Evolutionary conservation across 192 early-diverging fungal genomes (phyloP), one percentile per base, ranked within the genome.

Genomic region (Anaeromyces robustus): DNA sequence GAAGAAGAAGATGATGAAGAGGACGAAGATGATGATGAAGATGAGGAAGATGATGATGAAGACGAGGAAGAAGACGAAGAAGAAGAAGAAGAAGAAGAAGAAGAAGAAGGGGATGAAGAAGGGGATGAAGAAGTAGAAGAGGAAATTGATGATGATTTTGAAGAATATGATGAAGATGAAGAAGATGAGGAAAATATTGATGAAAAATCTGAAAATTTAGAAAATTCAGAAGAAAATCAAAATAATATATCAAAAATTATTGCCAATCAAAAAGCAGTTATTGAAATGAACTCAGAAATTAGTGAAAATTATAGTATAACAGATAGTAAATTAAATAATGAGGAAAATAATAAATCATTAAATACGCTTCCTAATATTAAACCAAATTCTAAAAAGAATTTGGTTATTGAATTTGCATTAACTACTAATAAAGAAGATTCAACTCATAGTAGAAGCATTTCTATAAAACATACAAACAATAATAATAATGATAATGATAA

Each of bases 1-100:
- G 80, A 77, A 30, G 84, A 29, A 34, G n/a, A 77, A 29, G 39
- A 29, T 13, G 80, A 84, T 18, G 79, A 59, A 29, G 84, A 86
- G 9, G 26, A 78, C 2, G 52, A 83, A 29, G 84, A 31, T 84
- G 68, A 32, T n/a, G 30, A 52, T 6, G 83, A 30, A 17, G 80
- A 79, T 29, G 80, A 83, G 16, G 29, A 81, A 22, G 83, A 83
- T 39, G 29, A 9, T 29, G 12, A 80, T 82, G 77, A 30, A 59
- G 77, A 77, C 7, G 32, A 77, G 77, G 85, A 59, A 82, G 77
- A 80, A 81, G 28, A 29, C 59, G 77, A 84, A 52, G 19, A 22
- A 22, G 30, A 39, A 79, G 4, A 78, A 78, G 31, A 78, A 4
- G 30, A 80, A 0, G 79, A 79, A 31, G 29, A 81, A 78, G 83